Conservation (phyloP, 1,284 basidiomycete species). For the Lentinula novae-zelandiae region DNA sequence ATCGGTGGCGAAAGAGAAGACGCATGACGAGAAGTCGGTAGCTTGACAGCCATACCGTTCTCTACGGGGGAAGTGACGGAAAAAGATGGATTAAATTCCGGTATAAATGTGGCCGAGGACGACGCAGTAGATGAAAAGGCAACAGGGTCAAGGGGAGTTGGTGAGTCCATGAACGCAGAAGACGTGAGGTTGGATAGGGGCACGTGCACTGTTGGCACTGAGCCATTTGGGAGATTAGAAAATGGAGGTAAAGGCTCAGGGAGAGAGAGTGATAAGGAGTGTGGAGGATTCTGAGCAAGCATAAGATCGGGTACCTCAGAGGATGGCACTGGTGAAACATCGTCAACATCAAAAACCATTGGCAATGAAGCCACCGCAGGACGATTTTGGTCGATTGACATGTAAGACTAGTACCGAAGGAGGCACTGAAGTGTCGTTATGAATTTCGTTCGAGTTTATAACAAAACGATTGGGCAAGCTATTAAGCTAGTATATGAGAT, state of each 20-base stretch:
- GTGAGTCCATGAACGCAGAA: constrained; percentile 31
- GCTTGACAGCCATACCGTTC: constrained; percentile 27
- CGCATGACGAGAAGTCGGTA: constrained; percentile 29
- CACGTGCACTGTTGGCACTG: constrained; percentile 36
- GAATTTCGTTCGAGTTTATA: neutral
- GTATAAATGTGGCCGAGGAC: constrained; percentile 23
- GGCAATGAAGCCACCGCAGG: constrained; percentile 6
- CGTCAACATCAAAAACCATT: constrained; percentile 12
- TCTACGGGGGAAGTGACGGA: constrained; percentile 21
- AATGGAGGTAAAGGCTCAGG: constrained; percentile 28
- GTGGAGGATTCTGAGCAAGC: neutral
- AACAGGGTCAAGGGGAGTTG: constrained; percentile 36
- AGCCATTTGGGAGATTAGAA: constrained; percentile 29
- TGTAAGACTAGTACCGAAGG: constrained; percentile 9
- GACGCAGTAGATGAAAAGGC: constrained; percentile 18
- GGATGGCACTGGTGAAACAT: constrained; percentile 5
- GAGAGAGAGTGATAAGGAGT: constrained; percentile 10
- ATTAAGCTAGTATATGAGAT: constrained; percentile 4
- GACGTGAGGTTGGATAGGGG: constrained; percentile 29
- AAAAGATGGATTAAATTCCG: constrained; percentile 6
- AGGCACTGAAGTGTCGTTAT: neutral
- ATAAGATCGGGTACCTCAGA: constrained; percentile 10
- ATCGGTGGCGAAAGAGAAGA: constrained; percentile 36
- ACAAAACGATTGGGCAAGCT: neutral
- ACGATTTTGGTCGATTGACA: constrained; percentile 8